These are phyloP conservation scores for Taiozyma sp. DNA, from an alignment of 1,139 yeast genomes.

Conservation along the genomic window DNA sequence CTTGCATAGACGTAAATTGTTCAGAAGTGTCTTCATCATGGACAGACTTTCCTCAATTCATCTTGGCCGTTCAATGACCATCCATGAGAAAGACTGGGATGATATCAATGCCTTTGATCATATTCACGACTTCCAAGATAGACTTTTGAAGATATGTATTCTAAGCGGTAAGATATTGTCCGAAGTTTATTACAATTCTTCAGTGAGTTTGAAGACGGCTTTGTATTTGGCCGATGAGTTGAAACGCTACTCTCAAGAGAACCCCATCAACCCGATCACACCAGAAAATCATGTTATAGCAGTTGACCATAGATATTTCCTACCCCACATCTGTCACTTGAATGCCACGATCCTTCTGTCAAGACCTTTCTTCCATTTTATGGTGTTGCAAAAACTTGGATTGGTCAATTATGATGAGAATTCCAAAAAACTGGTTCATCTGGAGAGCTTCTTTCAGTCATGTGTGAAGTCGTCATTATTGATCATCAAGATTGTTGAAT, in stretches of 20 bases:
- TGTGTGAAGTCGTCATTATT: slow-evolving; percentile 36
- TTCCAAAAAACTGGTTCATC: slow-evolving; percentile 16
- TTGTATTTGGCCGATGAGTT: slow-evolving; percentile 36
- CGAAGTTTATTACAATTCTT: slow-evolving; percentile 32
- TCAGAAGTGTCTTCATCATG: slow-evolving; percentile 35
- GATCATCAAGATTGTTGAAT: slow-evolving; percentile 31
- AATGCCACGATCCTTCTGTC: slow-evolving; percentile 38
- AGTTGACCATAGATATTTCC: slow-evolving; percentile 14
- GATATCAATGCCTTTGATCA: slow-evolving; percentile 26
- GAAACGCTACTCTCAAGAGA: slow-evolving; percentile 27
- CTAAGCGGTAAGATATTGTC: slow-evolving; percentile 33
- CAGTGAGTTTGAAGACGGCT: slow-evolving; percentile 32
- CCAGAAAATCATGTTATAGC: slow-evolving; percentile 13
- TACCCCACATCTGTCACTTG: slow-evolving; percentile 34
- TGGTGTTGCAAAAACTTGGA: slow-evolving; percentile 23
- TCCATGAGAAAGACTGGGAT: slow-evolving; percentile 39
- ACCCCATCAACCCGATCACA: slow-evolving; percentile 20
- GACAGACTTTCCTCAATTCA: slow-evolving; percentile 36
- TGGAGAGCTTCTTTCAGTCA: slow-evolving; percentile 29
- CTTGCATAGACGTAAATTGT: slow-evolving; percentile 31
- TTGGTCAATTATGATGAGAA: slow-evolving; percentile 12
- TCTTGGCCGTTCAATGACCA: slow-evolving; percentile 38
- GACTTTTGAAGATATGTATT: slow-evolving; percentile 16
- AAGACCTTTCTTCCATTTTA: slow-evolving; percentile 41
- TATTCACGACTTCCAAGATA: slow-evolving; percentile 23